Percentiles rank a stretch among this genome's conserved stretches.
Evolutionary conservation across 2,329 filamentous ascomycete species (phyloP).

Genomic region (Aureobasidium sp.): DNA sequence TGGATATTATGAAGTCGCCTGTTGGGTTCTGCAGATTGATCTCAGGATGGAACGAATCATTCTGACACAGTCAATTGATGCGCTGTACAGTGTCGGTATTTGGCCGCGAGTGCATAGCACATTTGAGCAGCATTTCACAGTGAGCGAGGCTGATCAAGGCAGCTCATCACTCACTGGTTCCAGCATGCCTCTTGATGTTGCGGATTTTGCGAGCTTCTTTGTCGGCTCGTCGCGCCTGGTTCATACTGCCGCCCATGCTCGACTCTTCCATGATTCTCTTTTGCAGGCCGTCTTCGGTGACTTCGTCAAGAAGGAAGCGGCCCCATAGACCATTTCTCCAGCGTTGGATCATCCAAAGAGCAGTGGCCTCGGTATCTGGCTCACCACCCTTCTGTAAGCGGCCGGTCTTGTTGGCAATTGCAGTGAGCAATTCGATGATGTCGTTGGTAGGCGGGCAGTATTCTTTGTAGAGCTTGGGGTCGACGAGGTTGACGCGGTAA

Average conservation of each 20-base stretch:
- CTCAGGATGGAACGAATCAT: too few species aligned
- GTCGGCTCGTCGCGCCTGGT: conserved; percentile 60
- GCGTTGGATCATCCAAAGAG: conserved; percentile 71
- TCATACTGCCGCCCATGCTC: conserved; percentile 51
- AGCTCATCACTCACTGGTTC: neutral
- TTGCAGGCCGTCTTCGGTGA: conserved; percentile 56
- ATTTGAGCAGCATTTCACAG: too few species aligned
- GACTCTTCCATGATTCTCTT: conserved; percentile 42
- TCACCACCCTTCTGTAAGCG: conserved; percentile 66
- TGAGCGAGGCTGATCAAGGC: neutral
- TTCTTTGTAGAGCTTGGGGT: conserved; percentile 55
- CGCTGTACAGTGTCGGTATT: neutral
- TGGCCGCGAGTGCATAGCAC: neutral
- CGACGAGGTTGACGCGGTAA: conserved; percentile 67
- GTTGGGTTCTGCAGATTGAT: too few species aligned
- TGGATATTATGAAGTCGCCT: neutral
- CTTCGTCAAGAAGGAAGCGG: conserved; percentile 69
- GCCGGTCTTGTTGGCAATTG: conserved; percentile 67
- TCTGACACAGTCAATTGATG: neutral
- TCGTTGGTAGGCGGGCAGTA: conserved; percentile 76
- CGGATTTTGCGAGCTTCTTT: conserved; percentile 42
- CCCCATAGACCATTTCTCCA: conserved; percentile 76
- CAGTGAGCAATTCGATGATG: conserved; percentile 62
- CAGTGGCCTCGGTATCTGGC: conserved; percentile 64
- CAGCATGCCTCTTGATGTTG: conserved; percentile 3